Conservation (phyloP, 2,329 filamentous ascomycete species). For the Fusarium concolor region DNA sequence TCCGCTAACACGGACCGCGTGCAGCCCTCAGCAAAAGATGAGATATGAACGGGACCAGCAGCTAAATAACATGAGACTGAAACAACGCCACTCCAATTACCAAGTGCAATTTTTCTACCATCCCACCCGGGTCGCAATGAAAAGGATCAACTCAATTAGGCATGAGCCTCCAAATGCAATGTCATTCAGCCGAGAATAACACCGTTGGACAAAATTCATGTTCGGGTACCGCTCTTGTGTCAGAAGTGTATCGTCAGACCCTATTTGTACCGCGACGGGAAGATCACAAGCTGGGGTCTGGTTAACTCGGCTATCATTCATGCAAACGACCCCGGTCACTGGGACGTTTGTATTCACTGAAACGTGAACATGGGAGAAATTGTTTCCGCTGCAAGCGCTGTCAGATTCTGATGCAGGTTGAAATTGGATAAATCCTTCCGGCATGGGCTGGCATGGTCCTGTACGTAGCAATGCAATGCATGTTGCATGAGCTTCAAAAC, state of each 20-base stretch:
- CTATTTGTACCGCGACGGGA: not conserved
- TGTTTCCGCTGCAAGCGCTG: not conserved
- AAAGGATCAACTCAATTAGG: constrained; percentile 5
- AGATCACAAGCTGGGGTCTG: constrained; percentile 19
- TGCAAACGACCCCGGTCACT: constrained; percentile 21
- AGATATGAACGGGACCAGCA: not conserved
- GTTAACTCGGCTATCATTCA: constrained; percentile 24
- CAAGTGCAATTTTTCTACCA: not conserved
- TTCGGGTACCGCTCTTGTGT: constrained; percentile 23
- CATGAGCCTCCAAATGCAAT: not conserved
- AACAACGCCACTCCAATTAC: not conserved
- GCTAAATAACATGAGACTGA: constrained; percentile 2
- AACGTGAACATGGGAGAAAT: constrained; percentile 13
- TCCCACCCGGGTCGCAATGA: not conserved
- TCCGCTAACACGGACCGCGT: constrained; percentile 22
- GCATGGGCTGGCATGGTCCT: constrained; percentile 10
- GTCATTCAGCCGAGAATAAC: constrained; percentile 40
- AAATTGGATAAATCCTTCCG: constrained; percentile 25
- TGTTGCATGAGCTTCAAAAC: constrained; percentile 1
- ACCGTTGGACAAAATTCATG: constrained; percentile 32
- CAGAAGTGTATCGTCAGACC: constrained; percentile 12
- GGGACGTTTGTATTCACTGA: constrained; percentile 10
- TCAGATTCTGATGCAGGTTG: constrained; percentile 12
- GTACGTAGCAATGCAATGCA: not conserved
- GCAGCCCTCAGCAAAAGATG: constrained; percentile 12